Evolutionary conservation across 2,329 filamentous ascomycete species (phyloP), one percentile per base, ranked within the genome.

Genomic region (Colletotrichum agaves): DNA sequence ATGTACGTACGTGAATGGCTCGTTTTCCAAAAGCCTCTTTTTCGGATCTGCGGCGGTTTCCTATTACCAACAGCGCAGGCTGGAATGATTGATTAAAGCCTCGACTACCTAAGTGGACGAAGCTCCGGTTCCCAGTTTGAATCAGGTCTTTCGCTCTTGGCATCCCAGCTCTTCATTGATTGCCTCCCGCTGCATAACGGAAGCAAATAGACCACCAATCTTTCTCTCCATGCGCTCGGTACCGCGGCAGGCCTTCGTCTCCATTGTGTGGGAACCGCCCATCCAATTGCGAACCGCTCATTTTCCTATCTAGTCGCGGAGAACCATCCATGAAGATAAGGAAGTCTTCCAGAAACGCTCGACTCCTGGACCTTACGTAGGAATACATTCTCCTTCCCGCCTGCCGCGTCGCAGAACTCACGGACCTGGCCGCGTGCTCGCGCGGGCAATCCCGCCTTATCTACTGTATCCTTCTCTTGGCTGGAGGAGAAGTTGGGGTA

Each of bases 201-300:
- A 44, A 47, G 35, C 46, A 39, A 57, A 46, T 44, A 33, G 17
- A 27, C 49, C 46, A 59, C 37, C 39, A 58, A 67, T 35, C 39
- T 53, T 37, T 21, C 56, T 21, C 44, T 46, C 46, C 53, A 49
- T 64, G 64, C 64, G 33, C 39, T 55, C 61, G 65, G 61, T 53
- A 55, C 5, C 21, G 19, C 53, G 65, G 65, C 65, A 68, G 19
- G 44, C 50, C 52, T 39, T 52, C n/a, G 47, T 47, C 52, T 41
- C 53, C 43, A 64, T 55, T 23, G 61, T 23, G 61, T 46, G 65
- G 61, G 52, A 41, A 50, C 35, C 47, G 7, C 23, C 5, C 39
- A 46, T 35, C 65, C 65, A 65, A 60, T 68, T n/a, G 52, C 50
- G 41, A 41, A 41, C 19, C 31, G 21, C 12, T 3, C 23, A 64